Base-by-base conservation (phyloP, 768 basidiomycete species). In the Amanita inopinata region DNA sequence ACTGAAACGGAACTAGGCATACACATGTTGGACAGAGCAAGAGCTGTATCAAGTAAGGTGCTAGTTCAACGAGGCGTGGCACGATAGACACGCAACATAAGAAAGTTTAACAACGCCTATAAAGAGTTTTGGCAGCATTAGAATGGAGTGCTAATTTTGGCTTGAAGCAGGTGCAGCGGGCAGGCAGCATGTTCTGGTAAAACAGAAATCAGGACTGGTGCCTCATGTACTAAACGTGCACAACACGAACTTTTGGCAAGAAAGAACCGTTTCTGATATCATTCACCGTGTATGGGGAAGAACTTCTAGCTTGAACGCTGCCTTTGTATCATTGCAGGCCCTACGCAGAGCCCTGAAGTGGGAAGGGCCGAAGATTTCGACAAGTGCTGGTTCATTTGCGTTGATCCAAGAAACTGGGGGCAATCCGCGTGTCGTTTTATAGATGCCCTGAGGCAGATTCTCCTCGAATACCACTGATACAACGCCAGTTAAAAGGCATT, bases 361-460 rank as follows among this genome's bases (percentile, higher is more conserved):
- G 32, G 76, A 51, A 33, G 62, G 61, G n/a, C 83, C 85, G 54
- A 90, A 85, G 46, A 89, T 73, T 39, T 85, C 80, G 42, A 73
- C 65, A 31, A 90, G 74, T 35, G 72, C 66, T 3, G 66, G 58
- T 58, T 87, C 77, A 56, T 90, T 77, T 27, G 73, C 71, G 47
- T 70, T 73, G 44, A 90, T 69, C 86, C 86, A 90, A 28, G 82
- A 71, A n/a, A 71, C 69, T 8, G 84, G 76, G 14, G 87, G 86
- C 11, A 89, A 61, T 14, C 79, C 85, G 48, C 86, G 83, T 45
- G 76, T 81, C 36, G 86, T 90, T 49, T 77, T 75, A 58, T 81
- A 79, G 8, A 75, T 57, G 32, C 78, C 83, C 56, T 83, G 68
- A 12, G 77, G 74, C n/a, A 83, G 64, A 50, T 72, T 67, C 55